These are phyloP conservation scores for Penicillium paradoxum DNA, from an alignment of 495 filamentous ascomycete species.

Conservation along the genomic window DNA sequence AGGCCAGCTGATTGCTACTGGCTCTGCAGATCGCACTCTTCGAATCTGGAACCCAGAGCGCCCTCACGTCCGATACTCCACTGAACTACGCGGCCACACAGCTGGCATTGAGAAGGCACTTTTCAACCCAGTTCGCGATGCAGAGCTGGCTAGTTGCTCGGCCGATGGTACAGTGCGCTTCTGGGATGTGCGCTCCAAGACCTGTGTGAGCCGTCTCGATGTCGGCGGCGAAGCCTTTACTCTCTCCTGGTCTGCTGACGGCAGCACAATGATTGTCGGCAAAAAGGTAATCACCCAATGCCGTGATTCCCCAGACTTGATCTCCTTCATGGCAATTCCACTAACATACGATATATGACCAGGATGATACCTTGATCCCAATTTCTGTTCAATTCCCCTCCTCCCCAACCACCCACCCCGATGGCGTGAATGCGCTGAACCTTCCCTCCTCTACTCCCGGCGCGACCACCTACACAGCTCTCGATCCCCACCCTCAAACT, in stretches of 20 bases:
- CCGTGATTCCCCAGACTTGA: background rate
- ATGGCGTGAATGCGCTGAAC: slow-evolving; percentile 11
- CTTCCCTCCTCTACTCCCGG: slow-evolving; percentile 11
- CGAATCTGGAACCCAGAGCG: slow-evolving; percentile 92
- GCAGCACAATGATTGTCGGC: slow-evolving; percentile 73
- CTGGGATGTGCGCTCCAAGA: slow-evolving; percentile 88
- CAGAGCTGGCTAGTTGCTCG: slow-evolving; percentile 81
- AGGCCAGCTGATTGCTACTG: slow-evolving; percentile 82
- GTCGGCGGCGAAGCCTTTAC: slow-evolving; percentile 79
- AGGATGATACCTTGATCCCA: slow-evolving; percentile 69
- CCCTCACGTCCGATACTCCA: slow-evolving; percentile 71
- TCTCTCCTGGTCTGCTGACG: slow-evolving; percentile 85
- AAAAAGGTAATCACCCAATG: slow-evolving; percentile 57
- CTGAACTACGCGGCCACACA: slow-evolving; percentile 77
- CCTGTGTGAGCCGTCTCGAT: slow-evolving; percentile 71
- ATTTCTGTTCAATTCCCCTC: slow-evolving; percentile 49
- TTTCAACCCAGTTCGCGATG: slow-evolving; percentile 85
- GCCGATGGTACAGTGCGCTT: slow-evolving; percentile 81
- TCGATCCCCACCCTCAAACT: slow-evolving; percentile 62
- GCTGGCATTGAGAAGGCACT: slow-evolving; percentile 77
- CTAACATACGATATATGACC: background rate
- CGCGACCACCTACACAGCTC: slow-evolving; percentile 36
- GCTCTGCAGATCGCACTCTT: slow-evolving; percentile 72
- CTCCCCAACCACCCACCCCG: slow-evolving; percentile 28
- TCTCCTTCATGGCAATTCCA: background rate